Base-by-base conservation (phyloP, 2,329 filamentous ascomycete species). In the Hymenoscyphus occultus region DNA sequence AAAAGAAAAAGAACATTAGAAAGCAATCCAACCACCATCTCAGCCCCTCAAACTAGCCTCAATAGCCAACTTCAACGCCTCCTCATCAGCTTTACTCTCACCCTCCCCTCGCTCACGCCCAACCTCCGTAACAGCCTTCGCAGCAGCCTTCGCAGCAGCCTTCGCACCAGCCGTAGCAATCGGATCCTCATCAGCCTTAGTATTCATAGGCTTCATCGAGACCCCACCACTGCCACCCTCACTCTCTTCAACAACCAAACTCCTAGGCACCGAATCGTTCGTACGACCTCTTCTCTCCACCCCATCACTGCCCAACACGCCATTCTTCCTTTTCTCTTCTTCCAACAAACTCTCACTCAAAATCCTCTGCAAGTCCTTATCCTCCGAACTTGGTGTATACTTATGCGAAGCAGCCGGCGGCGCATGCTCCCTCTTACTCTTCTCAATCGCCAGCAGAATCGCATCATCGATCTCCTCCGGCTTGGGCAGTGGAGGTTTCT, bases 11-110 rank as follows among this genome's bases (percentile, higher is more conserved):
- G 14, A 22, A 22, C 1, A 2, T 51, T 16, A 16, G 3, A 16
- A 16, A 51, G 19, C 45, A 51, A 16, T 51, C 14, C 5, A 51
- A 51, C 14, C 7, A 51, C 45, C 10, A 6, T 4, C 22, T 39
- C 54, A 57, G 0, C 54, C 54, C 68, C 76, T 81, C 76, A 87
- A 71, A 66, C 85, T 88, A 76, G 83, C 80, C 71, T 84, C 81
- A 73, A 88, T 78, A 1, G 83, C 85, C 68, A 74, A 76, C 69
- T 76, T 81, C 65, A 88, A 69, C n/a, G 86, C 84, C 70, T 86
- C 84, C 58, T 87, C 82, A 51, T 82, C 79, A 22, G 80, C 79
- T 77, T 79, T 4, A 74, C 77, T 70, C 54, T 65, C 14, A 31
- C 28, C 28, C 28, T 28, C 3, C 28, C 28, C 28, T 28, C 22